Base-by-base conservation (phyloP, 306 rosid species). In the Castanea sativa region DNA sequence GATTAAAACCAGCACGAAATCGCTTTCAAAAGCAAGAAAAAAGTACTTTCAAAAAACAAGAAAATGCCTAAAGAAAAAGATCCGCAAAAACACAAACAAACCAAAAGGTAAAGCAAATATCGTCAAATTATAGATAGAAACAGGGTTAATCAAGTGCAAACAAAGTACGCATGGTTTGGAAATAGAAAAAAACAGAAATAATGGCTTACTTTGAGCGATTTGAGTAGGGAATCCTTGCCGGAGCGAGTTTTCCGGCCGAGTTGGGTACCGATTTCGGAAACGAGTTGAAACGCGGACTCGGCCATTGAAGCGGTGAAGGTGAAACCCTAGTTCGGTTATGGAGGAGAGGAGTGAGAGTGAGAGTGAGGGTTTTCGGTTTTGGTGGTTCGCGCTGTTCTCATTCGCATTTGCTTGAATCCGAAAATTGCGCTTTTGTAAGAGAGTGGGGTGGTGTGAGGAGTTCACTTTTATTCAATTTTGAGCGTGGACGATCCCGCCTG, bases 151-250 rank as follows among this genome's bases (percentile, higher is more conserved):
- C 43, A 38, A 38, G 43, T 1, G 43, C 43, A 7, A 38, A 1
- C 43, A 38, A 7, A 38, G 43, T 1, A 38, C 43, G 43, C 10
- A 38, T 38, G 43, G 43, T 38, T 38, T 7, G 6, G 0, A 38
- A 38, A 7, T 0, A 6, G 0, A 1, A 25, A 25, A 25, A 25
- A 25, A 7, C 3, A 38, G 11, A 41, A 30, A 57, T 21, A 71
- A 55, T 1, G 0, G 55, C 84, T 79, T 88, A 93, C 98, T 27
- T 82, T 83, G 38, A 93, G 94, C 14, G 89, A 88, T 89, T 95
- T 93, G 82, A 91, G 84, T 21, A 93, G 72, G 89, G 64, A 83
- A 76, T 91, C 99, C 81, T 95, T 95, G 79, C 73, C 80, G 2
- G 92, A 87, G 71, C 93, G 97, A 78, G 84, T 82, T 73, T 80